phyloP scores from a whole-genome alignment of 148 eudicot species.

The Fagopyrum homotropicum region DNA sequence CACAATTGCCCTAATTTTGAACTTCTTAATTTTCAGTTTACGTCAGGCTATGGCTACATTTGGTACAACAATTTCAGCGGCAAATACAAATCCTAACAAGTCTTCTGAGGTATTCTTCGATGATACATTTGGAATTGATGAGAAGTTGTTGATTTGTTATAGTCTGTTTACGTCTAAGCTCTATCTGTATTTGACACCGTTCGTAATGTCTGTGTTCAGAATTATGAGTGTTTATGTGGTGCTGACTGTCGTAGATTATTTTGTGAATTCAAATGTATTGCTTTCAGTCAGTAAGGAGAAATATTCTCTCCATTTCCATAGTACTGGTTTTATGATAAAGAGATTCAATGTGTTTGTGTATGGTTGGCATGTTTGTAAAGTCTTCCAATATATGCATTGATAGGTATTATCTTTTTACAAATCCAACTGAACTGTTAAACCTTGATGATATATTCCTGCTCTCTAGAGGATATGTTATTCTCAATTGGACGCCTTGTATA shows the following conservation, averaged over 20 bases:
- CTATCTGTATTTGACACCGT: not conserved
- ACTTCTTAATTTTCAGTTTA: not conserved
- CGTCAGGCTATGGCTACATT: slow-evolving; percentile 3
- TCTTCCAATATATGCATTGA: not conserved
- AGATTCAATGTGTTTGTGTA: not conserved
- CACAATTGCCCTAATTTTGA: not conserved
- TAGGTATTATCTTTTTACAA: not conserved
- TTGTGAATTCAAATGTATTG: not conserved
- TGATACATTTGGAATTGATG: not conserved
- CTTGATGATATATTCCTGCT: not conserved
- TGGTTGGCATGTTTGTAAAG: not conserved
- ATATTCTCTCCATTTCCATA: not conserved
- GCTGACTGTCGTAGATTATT: not conserved
- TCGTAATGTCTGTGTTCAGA: not conserved
- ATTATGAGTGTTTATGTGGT: not conserved
- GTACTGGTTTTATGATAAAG: not conserved
- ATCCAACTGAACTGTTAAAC: not conserved
- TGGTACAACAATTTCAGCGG: slow-evolving; percentile 9
- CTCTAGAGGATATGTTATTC: not conserved
- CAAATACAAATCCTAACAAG: slow-evolving; percentile 11
- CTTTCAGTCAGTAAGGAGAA: not conserved
- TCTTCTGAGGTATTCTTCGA: slow-evolving; percentile 2
- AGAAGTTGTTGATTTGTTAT: not conserved
- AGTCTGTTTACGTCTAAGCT: too few relatives aligned
- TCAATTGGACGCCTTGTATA: not conserved